Base-by-base conservation (phyloP, 148 eudicot species). In the Diospyros lotus region DNA sequence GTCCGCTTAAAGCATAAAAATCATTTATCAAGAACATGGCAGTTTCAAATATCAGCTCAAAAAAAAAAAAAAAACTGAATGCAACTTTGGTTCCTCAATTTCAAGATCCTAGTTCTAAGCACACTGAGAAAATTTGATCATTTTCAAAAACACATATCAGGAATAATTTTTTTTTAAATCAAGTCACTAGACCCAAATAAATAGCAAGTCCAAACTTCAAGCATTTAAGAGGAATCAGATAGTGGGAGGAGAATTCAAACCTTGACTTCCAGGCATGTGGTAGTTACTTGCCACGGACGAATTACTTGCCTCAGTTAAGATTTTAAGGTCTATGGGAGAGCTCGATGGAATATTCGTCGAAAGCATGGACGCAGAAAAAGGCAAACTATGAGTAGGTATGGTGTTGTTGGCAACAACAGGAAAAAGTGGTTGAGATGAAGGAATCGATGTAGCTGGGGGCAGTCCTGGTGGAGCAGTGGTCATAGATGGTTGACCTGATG, bases 371-470 rank as follows among this genome's bases (percentile, higher is more conserved):
- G 89, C 80, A 65, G 91, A 74, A 77, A 80, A 81, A 7, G 86
- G 77, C 14, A 84, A 73, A 67, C 75, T 80, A 81, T 86, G 96
- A 77, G 79, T 77, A 72, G 93, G 83, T 63, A 82, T 76, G 72
- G 64, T 84, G 77, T 79, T 77, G 59, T 78, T 78, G 67, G 91
- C 79, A 69, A 86, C 93, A 83, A 96, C 97, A n/a, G 99, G 99
- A 79, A 96, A 96, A 58, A 95, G 79, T n/a, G 99, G 99, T 70
- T 95, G 99, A 66, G 98, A 87, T 53, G 88, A 91, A 73, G 94
- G 82, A 71, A 77, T 80, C 74, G 94, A 77, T 17, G 91, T 68
- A 58, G 90, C 74, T 58, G 88, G 76, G 76, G 88, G 79, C 82
- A 90, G 69, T 38, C 96, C 96, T 53, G 96, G 94, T 68, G 93